Conservation (phyloP, 75 land plant genomes). For the Cunninghamia lanceolata region DNA sequence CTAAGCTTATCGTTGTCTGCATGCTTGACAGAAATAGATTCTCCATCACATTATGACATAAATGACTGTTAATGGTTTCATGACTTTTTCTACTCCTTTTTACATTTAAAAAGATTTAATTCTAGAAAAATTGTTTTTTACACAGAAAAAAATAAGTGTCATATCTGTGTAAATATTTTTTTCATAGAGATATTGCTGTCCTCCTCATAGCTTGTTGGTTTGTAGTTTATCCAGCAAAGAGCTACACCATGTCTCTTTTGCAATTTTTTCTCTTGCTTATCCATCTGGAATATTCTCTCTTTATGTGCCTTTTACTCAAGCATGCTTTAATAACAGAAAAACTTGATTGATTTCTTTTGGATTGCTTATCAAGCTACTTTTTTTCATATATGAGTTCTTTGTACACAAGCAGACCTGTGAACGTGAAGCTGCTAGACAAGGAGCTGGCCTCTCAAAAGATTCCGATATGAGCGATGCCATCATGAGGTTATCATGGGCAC, state of each 20-base stretch:
- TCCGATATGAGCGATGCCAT: slow-evolving; percentile 53
- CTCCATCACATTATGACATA: not conserved
- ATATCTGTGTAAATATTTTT: not conserved
- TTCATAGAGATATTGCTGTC: not conserved
- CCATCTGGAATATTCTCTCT: not conserved
- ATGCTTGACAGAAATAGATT: not conserved
- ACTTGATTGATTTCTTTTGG: not conserved
- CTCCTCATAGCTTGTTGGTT: not conserved
- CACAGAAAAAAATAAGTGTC: not conserved
- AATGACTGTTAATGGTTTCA: too few species aligned
- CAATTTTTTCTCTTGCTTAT: not conserved
- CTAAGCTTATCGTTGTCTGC: not conserved
- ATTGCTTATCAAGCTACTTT: not conserved
- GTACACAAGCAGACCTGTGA: slow-evolving; percentile 55
- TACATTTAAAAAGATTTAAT: too few species aligned
- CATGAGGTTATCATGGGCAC: slow-evolving; percentile 97
- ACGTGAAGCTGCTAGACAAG: slow-evolving; percentile 51
- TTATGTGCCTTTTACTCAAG: not conserved
- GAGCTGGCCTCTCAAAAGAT: slow-evolving; percentile 29
- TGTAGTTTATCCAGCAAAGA: not conserved
- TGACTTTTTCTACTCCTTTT: too few species aligned
- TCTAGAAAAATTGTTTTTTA: too few species aligned
- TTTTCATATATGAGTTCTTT: not conserved
- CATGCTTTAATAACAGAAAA: not conserved
- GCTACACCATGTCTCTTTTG: not conserved